A percentile compares a stretch with the other conserved stretches of the same genome.
phyloP scores from a whole-genome alignment of 257 asterid genomes.

The Solanum chmielewskii region DNA sequence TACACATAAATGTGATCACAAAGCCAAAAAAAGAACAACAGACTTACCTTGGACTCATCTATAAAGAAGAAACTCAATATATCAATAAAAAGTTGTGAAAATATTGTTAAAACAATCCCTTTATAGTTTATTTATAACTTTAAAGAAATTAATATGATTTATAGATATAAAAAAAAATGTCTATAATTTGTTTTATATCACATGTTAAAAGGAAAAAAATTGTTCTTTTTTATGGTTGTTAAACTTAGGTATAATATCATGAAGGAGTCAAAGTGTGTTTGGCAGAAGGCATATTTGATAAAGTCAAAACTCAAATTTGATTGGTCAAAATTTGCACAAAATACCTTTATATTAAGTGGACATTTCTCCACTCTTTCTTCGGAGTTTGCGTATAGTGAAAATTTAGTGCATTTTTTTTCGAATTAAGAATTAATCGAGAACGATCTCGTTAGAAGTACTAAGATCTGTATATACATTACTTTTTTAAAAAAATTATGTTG shows the following conservation, averaged over 20 bases:
- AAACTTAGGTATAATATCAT: not conserved
- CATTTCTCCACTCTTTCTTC: not conserved
- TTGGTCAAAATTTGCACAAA: not conserved
- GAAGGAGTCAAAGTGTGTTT: not conserved
- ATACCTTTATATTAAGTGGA: not conserved
- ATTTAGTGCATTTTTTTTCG: not conserved
- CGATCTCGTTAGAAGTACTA: not conserved
- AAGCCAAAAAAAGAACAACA: not conserved
- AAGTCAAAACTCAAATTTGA: not conserved
- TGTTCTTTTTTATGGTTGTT: not conserved
- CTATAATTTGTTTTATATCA: not conserved
- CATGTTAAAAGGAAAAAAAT: not conserved
- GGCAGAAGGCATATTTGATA: not conserved
- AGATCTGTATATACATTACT: too few species aligned
- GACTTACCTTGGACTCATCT: not conserved
- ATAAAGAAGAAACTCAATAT: not conserved
- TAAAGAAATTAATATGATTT: not conserved
- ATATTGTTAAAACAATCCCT: not conserved
- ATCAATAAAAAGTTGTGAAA: not conserved
- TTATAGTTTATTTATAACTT: too few species aligned
- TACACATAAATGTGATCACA: not conserved
- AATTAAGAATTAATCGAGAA: too few species aligned
- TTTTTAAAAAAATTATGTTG: accelerated
- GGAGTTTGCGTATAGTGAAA: accelerated
- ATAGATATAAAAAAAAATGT: not conserved